A percentile compares a stretch with the other conserved stretches of the same genome.
Conservation (phyloP, 2,329 filamentous ascomycete genomes). For the Sclerotiophoma versabilis region DNA sequence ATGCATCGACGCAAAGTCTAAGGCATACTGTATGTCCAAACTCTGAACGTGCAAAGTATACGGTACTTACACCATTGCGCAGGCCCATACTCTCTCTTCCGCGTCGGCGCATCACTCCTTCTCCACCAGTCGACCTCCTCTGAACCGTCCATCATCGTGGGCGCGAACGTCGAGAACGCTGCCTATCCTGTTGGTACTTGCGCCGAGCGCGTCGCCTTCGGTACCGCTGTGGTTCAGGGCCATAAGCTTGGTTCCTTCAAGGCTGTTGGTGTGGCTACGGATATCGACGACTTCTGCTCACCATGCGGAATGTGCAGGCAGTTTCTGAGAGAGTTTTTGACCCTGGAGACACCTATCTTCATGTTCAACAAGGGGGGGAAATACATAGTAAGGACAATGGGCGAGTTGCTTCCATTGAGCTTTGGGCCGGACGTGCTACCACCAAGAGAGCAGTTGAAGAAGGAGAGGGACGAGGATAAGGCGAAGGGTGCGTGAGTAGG, state of each 20-base stretch:
- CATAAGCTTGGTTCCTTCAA: constrained; percentile 57
- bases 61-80: background rate
- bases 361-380: constrained; percentile 89
- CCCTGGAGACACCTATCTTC: constrained; percentile 71
- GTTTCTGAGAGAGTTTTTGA: constrained; percentile 65
- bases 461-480: constrained; percentile 35
- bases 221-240: constrained; percentile 72
- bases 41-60: background rate
- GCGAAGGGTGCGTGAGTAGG: constrained; percentile 22
- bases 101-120: constrained; percentile 84
- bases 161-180: constrained; percentile 85
- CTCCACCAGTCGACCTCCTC: constrained; percentile 31
- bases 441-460: constrained; percentile 42
- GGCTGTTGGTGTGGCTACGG: constrained; percentile 85
- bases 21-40: constrained; percentile 75
- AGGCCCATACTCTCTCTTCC: constrained; percentile 89
- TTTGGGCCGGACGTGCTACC: constrained; percentile 61
- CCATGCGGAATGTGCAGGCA: constrained; percentile 98
- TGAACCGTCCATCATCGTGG: constrained; percentile 63
- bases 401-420: constrained; percentile 64
- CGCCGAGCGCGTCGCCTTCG: constrained; percentile 87
- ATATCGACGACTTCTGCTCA: constrained; percentile 61
- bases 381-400: constrained; percentile 73
- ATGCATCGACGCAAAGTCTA: constrained; percentile 74
- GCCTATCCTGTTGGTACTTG: constrained; percentile 94